These are phyloP conservation scores for Chalara sp. DNA, from an alignment of 2,329 filamentous ascomycete species.

Conservation along the genomic window DNA sequence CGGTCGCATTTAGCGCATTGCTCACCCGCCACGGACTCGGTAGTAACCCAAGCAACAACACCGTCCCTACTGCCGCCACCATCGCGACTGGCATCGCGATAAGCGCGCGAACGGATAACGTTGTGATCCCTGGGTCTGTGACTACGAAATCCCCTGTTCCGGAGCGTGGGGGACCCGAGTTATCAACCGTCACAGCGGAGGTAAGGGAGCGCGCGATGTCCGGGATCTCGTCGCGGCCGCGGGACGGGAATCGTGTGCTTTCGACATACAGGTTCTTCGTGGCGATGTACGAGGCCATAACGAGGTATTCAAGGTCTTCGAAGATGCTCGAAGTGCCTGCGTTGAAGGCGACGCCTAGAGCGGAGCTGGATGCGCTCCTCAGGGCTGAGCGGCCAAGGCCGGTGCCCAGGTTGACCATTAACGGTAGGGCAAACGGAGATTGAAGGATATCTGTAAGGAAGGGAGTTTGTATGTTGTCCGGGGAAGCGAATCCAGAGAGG, in stretches of 20 bases:
- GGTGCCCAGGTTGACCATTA: neutral
- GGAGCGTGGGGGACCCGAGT: neutral
- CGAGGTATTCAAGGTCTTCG: neutral
- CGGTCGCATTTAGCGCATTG: neutral
- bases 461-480: neutral
- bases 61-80: neutral
- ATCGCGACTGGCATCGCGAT: neutral
- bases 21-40: neutral
- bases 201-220: neutral
- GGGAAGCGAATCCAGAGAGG: neutral
- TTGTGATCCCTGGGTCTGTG: neutral
- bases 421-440: neutral
- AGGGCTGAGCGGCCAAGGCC: neutral
- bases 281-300: neutral
- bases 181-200: neutral
- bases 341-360: neutral
- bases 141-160: neutral
- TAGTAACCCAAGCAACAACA: neutral
- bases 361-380: neutral
- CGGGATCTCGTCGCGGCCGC: neutral
- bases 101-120: neutral
- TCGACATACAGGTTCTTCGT: neutral
- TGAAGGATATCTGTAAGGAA: neutral
- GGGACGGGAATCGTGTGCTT: neutral
- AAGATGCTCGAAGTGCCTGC: neutral